Evolutionary conservation across 345 rosid species (phyloP).

Genomic region (Punica granatum): DNA sequence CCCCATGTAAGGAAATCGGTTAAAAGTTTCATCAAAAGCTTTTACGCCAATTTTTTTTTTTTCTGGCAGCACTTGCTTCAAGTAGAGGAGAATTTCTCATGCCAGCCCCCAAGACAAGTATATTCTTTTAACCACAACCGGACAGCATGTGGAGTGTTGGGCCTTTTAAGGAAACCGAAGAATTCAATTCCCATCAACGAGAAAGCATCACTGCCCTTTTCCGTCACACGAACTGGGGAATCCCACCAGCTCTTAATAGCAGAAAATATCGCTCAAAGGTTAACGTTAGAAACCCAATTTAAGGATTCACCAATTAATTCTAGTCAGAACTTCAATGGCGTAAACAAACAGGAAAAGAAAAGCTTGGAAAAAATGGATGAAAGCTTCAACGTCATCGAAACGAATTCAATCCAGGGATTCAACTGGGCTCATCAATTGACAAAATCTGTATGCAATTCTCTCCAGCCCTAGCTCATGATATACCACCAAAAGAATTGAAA

Average conservation of each 20-base stretch:
- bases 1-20: neutral
- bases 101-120: neutral
- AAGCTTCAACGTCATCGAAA: neutral
- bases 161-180: slow-evolving; percentile 13
- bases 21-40: neutral
- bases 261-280: neutral
- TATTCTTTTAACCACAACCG: neutral
- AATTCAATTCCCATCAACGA: slow-evolving; percentile 15
- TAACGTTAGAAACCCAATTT: neutral
- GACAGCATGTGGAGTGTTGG: slow-evolving; percentile 10
- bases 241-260: neutral
- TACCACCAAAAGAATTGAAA: neutral
- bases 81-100: neutral
- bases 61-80: slow-evolving; percentile 6
- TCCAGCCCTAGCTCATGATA: neutral
- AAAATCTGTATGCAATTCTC: neutral
- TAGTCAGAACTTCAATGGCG: neutral
- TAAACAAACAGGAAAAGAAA: neutral
- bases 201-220: neutral
- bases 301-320: neutral
- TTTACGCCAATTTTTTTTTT: neutral
- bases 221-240: neutral
- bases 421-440: neutral
- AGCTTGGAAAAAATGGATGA: neutral
- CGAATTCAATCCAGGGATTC: neutral